Conservation (phyloP, 2,329 filamentous ascomycete species). For the Paecilomyces sp. region DNA sequence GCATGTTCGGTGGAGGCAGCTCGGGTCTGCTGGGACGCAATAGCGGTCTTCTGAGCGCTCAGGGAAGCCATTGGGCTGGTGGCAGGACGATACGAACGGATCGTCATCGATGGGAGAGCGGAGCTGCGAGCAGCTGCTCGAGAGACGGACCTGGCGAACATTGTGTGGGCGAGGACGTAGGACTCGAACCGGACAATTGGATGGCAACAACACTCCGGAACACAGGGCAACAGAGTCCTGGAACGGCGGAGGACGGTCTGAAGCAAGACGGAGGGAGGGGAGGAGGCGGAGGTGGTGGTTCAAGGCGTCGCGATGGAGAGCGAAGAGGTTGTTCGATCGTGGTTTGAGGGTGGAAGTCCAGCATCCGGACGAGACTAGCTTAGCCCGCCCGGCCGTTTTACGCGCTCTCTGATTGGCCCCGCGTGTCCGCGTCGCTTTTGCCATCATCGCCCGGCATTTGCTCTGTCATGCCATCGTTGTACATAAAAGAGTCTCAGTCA, state of each 20-base stretch:
- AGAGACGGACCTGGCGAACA: constrained; percentile 41
- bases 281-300: constrained; percentile 21
- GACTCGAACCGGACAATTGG: constrained; percentile 23
- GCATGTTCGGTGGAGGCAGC: constrained; percentile 65
- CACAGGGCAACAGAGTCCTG: background rate
- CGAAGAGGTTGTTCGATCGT: constrained; percentile 26
- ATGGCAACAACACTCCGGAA: constrained; percentile 4
- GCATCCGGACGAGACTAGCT: constrained; percentile 25
- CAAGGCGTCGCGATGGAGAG: constrained; percentile 19
- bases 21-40: constrained; percentile 45
- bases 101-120: constrained; percentile 22
- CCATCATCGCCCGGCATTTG: background rate
- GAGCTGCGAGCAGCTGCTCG: constrained; percentile 39
- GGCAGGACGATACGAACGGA: constrained; percentile 19
- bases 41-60: constrained; percentile 26
- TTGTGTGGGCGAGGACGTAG: constrained; percentile 26
- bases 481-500: background rate
- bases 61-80: constrained; percentile 31
- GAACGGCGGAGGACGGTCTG: background rate
- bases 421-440: background rate
- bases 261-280: background rate
- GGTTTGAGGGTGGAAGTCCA: constrained; percentile 35
- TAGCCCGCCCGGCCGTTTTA: constrained; percentile 20
- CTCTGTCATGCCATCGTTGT: background rate
- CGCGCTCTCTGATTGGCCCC: constrained; percentile 25